Evolutionary conservation across 2,329 filamentous ascomycete genomes (phyloP).

Genomic region (Bipolaris gigantea): DNA sequence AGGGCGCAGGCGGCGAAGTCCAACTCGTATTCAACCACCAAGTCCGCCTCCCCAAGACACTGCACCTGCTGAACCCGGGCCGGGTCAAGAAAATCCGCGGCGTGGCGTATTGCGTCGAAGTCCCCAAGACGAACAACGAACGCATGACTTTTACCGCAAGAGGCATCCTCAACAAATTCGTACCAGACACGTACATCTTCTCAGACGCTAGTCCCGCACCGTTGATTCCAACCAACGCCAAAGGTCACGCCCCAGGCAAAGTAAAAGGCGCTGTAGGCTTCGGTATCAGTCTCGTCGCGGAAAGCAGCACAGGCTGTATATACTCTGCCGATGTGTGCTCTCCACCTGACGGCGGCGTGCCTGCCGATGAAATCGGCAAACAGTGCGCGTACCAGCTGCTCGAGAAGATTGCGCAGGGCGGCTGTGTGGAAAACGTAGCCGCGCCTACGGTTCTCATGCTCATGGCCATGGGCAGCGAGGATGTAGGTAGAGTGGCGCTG

Average conservation of each 20-base stretch:
- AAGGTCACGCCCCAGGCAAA: constrained; percentile 58
- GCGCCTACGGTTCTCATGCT: constrained; percentile 76
- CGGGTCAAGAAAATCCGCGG: constrained; percentile 86
- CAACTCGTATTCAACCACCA: constrained; percentile 92
- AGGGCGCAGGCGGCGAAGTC: constrained; percentile 86
- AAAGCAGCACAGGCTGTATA: constrained; percentile 82
- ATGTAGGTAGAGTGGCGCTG: constrained; percentile 83
- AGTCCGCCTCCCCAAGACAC: constrained; percentile 87
- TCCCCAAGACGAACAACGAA: constrained; percentile 89
- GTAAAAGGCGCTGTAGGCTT: constrained; percentile 81
- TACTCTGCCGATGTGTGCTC: constrained; percentile 83
- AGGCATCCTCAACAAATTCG: constrained; percentile 79
- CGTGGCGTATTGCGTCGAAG: constrained; percentile 90
- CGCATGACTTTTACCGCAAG: constrained; percentile 91
- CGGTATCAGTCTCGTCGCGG: constrained; percentile 85
- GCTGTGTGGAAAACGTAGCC: constrained; percentile 74
- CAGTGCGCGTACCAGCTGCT: constrained; percentile 86
- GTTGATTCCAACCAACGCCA: constrained; percentile 69
- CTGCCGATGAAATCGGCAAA: constrained; percentile 88
- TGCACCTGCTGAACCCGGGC: constrained; percentile 83
- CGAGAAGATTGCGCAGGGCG: constrained; percentile 78
- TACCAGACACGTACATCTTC: constrained; percentile 87
- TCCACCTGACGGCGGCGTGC: constrained; percentile 75
- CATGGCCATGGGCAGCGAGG: constrained; percentile 98
- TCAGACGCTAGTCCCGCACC: constrained; percentile 66